Base-by-base conservation (phyloP, 768 basidiomycete genomes). In the Kwoniella bestiolae region DNA sequence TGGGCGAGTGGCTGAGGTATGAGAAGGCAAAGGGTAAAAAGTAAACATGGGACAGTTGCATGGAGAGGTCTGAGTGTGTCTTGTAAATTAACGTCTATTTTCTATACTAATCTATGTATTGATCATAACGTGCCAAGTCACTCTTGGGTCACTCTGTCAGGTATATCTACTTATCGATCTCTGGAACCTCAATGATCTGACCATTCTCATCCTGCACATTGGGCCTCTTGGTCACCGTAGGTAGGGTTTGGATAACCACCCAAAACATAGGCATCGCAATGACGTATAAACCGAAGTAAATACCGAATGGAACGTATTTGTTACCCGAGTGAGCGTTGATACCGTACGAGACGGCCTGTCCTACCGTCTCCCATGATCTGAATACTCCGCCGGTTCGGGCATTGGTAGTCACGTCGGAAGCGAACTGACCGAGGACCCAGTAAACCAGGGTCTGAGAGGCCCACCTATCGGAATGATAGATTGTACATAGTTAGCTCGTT, bases 311-410 rank as follows among this genome's bases (percentile, higher is more conserved):
- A 25, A 70, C 56, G 32, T 41, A 25, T 46, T 55, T 51, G 64
- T 66, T 53, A 21, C 18, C 31, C 8, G 55, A 21, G 31, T 52
- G 49, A 6, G 67, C 58, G 65, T 69, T 65, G 59, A 74, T 67
- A 25, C 61, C 74, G 61, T 73, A 70, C 3, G 66, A 64, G 63
- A 74, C 52, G 12, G 68, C 69, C 38, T 70, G 67, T 21, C 76
- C 76, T 31, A 62, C 56, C 4, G 76, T 69, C 56, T 75, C 73
- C 38, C 70, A 65, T 9, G 59, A 41, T 18, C 76, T 59, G 61
- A 74, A 72, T 26, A 77, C 47, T 46, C 73, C 73, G 5, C 68
- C 67, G 47, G 66, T 67, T 11, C 76, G 58, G 9, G 76, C 56
- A 18, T 55, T 57, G 12, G 61, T 46, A 18, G 67, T 62, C 38